A percentile compares a stretch with the other conserved stretches of the same genome.
Evolutionary conservation across 140 eudicot genomes (phyloP).

Genomic region (Flaveria floridana): DNA sequence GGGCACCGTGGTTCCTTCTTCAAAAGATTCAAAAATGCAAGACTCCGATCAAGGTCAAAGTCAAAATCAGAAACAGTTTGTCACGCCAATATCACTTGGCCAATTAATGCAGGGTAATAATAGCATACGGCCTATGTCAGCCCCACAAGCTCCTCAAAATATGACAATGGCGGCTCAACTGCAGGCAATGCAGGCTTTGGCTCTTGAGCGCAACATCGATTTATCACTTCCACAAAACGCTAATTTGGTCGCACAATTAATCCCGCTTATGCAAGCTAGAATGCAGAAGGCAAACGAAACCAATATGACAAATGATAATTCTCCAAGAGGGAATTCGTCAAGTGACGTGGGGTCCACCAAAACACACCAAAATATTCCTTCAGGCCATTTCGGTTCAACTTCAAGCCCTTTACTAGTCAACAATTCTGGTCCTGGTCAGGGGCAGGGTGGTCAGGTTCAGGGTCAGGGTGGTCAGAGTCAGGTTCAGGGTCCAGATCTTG

Average conservation of each 20-base stretch:
- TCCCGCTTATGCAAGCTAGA: constrained; percentile 82
- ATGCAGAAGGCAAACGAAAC: constrained; percentile 67
- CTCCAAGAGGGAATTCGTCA: constrained; percentile 78
- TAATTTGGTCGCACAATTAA: constrained; percentile 64
- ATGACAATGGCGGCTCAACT: constrained; percentile 84
- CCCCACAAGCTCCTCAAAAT: constrained; percentile 61
- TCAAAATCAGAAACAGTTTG: constrained; percentile 50
- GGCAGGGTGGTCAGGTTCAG: constrained; percentile 38
- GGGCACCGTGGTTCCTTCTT: constrained; percentile 46
- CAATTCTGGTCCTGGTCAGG: constrained; percentile 46
- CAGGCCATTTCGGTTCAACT: constrained; percentile 50
- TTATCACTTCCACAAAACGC: constrained; percentile 81
- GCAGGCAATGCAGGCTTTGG: constrained; percentile 91
- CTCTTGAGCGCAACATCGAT: constrained; percentile 84
- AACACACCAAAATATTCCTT: constrained; percentile 48
- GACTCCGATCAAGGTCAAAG: constrained; percentile 60
- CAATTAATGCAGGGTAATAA: constrained; percentile 48
- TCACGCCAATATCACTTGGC: constrained; percentile 49
- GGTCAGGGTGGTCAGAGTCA: constrained; percentile 40
- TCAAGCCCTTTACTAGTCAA: constrained; percentile 40
- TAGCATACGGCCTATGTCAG: constrained; percentile 47
- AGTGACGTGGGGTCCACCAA: constrained; percentile 63
- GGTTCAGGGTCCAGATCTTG: constrained; percentile 39
- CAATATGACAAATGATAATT: constrained; percentile 59
- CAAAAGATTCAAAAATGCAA: constrained; percentile 63